Evolutionary conservation across 306 rosid genomes (phyloP), one percentile per base, ranked within the genome.

Genomic region (Quercus agrifolia): DNA sequence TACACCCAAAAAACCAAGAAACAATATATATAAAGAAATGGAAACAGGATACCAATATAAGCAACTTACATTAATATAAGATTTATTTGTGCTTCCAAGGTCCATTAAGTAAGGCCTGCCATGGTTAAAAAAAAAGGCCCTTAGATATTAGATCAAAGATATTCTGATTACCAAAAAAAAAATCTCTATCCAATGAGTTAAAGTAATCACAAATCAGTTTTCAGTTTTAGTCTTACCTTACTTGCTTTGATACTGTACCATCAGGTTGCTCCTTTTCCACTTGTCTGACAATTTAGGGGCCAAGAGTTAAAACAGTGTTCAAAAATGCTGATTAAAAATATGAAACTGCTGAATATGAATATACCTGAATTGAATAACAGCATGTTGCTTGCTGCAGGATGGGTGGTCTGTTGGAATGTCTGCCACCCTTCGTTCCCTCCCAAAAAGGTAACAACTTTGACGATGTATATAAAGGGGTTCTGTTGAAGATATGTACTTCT

Each of bases 71-170:
- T 95, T 95, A 70, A 95, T n/a, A 41, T 85, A 91, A 62, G 99
- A 93, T 87, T 95, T 95, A 85, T 95, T 95, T 76, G 99, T 95
- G 92, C 99, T 95, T 87, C 99, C 99, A 4, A 95, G 98, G 81
- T 95, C 99, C 99, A 93, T 95, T 75, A 95, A 19, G 84, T 95
- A 95, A 77, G 99, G 99, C 90, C 99, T 95, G 73, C 56, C 5
- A 46, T 20, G 63, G 77, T 66, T 52, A 62, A 70, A 23, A 80
- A 55, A 41, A 38, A 73, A 63, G 61, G 82, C 55, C 79, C 79
- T 79, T 54, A 85, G 85, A 68, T 79, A 56, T 74, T 21, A 78
- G 30, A 19, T 57, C 81, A 25, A 82, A 86, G 56, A 69, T 21
- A 14, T 27, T 13, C 66, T 0, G 2, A 18, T 23, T 52, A 10